A percentile compares a stretch with the other conserved stretches of the same genome.
Conservation (phyloP, 768 basidiomycete species). For the Flagelloscypha sp. region DNA sequence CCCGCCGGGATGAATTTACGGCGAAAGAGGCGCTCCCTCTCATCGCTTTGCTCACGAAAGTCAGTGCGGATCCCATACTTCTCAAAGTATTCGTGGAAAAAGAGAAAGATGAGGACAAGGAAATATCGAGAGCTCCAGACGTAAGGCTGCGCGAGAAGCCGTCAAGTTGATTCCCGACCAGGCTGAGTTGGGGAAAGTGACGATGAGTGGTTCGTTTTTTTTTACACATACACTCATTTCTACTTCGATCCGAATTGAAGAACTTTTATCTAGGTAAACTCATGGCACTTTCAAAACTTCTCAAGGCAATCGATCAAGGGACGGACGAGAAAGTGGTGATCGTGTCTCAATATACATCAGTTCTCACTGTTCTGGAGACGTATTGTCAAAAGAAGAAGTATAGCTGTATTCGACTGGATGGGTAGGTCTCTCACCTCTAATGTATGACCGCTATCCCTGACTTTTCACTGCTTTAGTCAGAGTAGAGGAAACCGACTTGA, state of each 20-base stretch:
- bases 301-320: slow-evolving; percentile 54
- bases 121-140: slow-evolving; percentile 31
- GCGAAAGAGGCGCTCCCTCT: slow-evolving; percentile 74
- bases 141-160: slow-evolving; percentile 50
- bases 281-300: slow-evolving; percentile 53
- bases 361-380: slow-evolving; percentile 84
- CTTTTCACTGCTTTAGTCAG: too few relatives aligned
- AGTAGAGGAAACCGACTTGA: slow-evolving; percentile 74
- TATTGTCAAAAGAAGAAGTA: slow-evolving; percentile 73
- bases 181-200: slow-evolving; percentile 60
- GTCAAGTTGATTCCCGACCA: slow-evolving; percentile 51
- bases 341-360: slow-evolving; percentile 95
- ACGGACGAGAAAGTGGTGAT: slow-evolving; percentile 93
- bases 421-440: slow-evolving; percentile 33
- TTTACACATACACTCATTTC: background rate
- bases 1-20: slow-evolving; percentile 63
- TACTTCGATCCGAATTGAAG: slow-evolving; percentile 2
- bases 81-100: slow-evolving; percentile 73
- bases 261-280: slow-evolving; percentile 59
- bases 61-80: slow-evolving; percentile 88
- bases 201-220: slow-evolving; percentile 61
- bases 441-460: background rate
- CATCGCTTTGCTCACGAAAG: slow-evolving; percentile 76
- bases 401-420: slow-evolving; percentile 80
- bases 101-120: slow-evolving; percentile 37